These are phyloP conservation scores for Xylaria cubensis DNA, from an alignment of 495 filamentous ascomycete genomes.

Conservation along the genomic window DNA sequence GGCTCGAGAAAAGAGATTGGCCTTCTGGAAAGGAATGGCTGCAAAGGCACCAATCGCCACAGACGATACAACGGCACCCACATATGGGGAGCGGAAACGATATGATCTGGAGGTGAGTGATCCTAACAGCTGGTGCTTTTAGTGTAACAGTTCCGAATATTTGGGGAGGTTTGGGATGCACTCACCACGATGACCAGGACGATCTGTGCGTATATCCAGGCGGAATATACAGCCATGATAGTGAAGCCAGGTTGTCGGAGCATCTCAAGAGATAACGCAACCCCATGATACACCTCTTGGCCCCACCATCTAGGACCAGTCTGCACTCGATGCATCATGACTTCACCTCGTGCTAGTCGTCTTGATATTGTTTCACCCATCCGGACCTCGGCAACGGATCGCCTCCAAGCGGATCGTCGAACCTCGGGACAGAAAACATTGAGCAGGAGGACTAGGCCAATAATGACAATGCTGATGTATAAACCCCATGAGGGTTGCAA, in stretches of 20 bases:
- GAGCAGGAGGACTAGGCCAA: constrained; percentile 64
- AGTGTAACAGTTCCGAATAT: constrained; percentile 35
- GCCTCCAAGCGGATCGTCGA: constrained; percentile 66
- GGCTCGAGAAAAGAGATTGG: constrained; percentile 67
- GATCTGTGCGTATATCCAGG: constrained; percentile 79
- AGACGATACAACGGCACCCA: constrained; percentile 67
- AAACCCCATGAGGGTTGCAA: constrained; percentile 73
- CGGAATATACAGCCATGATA: constrained; percentile 71
- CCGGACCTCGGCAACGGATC: constrained; percentile 68
- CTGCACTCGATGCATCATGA: constrained; percentile 74
- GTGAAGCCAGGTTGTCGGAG: constrained; percentile 72
- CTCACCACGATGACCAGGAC: constrained; percentile 67
- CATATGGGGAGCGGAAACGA: constrained; percentile 62
- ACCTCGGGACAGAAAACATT: constrained; percentile 72
- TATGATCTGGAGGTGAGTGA: constrained; percentile 70
- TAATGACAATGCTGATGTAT: constrained; percentile 69
- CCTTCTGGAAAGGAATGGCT: constrained; percentile 74
- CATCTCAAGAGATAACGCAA: constrained; percentile 71
- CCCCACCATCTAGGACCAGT: constrained; percentile 75
- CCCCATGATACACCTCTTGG: constrained; percentile 74
- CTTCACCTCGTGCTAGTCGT: constrained; percentile 70
- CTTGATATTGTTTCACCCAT: constrained; percentile 60
- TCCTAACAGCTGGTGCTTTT: constrained; percentile 59
- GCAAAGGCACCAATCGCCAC: constrained; percentile 70
- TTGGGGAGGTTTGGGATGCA: constrained; percentile 40